phyloP scores from a whole-genome alignment of 768 basidiomycete genomes.

The Hysterangium stoloniferum region DNA sequence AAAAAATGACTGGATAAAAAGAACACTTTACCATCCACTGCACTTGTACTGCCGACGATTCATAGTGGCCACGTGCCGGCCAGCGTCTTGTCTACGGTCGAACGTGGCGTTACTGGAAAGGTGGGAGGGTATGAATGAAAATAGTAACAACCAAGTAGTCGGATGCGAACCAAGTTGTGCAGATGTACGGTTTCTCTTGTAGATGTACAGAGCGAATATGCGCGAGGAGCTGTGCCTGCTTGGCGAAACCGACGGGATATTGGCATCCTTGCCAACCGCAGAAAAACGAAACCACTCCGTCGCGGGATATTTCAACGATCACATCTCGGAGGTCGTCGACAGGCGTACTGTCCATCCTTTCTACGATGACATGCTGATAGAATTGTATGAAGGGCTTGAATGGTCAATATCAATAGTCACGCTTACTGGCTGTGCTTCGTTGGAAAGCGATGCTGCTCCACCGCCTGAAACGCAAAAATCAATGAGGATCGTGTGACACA shows the following conservation, averaged over 20 bases:
- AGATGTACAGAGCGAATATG: conserved; percentile 9
- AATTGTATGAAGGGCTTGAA: no score
- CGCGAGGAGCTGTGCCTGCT: neutral
- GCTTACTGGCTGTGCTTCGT: no score
- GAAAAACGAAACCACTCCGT: conserved; percentile 7
- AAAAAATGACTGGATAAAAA: neutral
- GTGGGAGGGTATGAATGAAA: neutral
- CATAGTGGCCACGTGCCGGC: conserved; percentile 2
- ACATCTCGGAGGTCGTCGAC: neutral
- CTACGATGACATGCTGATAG: conserved; percentile 5
- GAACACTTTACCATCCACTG: neutral
- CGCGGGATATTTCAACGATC: conserved; percentile 1
- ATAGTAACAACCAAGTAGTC: neutral
- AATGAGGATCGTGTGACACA: no score
- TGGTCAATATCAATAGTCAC: no score
- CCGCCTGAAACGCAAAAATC: no score
- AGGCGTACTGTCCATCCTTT: conserved; percentile 2
- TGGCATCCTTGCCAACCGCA: conserved; percentile 9
- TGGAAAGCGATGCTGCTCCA: no score
- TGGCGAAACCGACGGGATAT: conserved; percentile 10
- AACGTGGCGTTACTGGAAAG: neutral
- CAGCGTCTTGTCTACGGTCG: conserved; percentile 8
- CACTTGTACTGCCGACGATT: conserved; percentile 8
- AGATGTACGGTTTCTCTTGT: neutral
- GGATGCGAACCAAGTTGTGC: neutral